Conservation (phyloP, 2,329 filamentous ascomycete genomes). For the Fusarium miscanthi region DNA sequence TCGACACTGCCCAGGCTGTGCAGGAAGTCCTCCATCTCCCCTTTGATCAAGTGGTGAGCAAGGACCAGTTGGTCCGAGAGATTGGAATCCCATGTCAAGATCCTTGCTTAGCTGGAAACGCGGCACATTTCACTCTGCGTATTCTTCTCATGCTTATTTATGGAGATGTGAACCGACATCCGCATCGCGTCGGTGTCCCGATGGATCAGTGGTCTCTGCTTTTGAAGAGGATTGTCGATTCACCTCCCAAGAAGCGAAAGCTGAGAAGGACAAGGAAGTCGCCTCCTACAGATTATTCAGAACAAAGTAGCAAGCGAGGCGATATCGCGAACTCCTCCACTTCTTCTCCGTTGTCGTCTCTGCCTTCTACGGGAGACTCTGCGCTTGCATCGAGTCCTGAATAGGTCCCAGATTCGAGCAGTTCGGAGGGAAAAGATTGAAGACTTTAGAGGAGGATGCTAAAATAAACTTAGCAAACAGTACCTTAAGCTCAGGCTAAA, state of each 20-base stretch:
- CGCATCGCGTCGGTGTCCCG: not conserved
- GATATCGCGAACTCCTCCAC: too few relatives aligned
- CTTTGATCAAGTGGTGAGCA: not conserved
- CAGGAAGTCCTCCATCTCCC: not conserved
- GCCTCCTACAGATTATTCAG: not conserved
- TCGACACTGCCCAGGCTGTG: not conserved
- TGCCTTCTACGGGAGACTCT: not conserved
- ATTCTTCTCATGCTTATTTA: not conserved
- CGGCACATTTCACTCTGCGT: not conserved
- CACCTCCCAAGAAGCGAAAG: not conserved
- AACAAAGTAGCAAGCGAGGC: not conserved
- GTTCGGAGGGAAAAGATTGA: too few relatives aligned
- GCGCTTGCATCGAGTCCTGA: too few relatives aligned
- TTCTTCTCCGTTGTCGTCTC: not conserved
- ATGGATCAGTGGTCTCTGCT: not conserved
- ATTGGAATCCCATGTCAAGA: not conserved
- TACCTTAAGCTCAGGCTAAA: too few relatives aligned
- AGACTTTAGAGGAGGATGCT: too few relatives aligned
- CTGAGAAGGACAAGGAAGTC: rapidly evolving
- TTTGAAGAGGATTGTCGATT: not conserved
- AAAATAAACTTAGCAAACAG: too few relatives aligned
- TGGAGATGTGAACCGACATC: not conserved
- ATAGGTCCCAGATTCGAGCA: too few relatives aligned
- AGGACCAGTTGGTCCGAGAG: not conserved
- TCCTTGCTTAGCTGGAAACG: not conserved